Conservation (phyloP, 768 basidiomycete species). For the Paxillus rubicundulus region DNA sequence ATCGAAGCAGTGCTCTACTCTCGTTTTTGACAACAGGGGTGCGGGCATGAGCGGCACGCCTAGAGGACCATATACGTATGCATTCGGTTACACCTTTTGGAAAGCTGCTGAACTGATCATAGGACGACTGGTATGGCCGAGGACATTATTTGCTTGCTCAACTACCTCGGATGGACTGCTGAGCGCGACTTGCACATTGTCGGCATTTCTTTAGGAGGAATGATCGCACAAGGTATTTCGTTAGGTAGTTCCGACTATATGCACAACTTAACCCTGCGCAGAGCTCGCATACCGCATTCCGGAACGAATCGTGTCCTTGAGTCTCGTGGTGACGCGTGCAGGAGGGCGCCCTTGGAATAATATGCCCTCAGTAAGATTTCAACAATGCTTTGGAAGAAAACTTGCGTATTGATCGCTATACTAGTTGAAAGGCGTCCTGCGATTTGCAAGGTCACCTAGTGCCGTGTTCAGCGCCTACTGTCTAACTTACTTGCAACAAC, state of each 20-base stretch:
- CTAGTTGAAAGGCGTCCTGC: constrained; percentile 41
- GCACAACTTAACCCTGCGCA: constrained; percentile 24
- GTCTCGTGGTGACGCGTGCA: constrained; percentile 67
- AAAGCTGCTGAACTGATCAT: neutral
- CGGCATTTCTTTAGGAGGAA: constrained; percentile 76
- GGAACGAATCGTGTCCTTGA: constrained; percentile 62
- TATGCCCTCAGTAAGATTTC: constrained; percentile 54
- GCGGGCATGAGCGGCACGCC: constrained; percentile 75
- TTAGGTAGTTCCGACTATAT: neutral
- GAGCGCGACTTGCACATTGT: constrained; percentile 65
- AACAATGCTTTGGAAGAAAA: neutral
- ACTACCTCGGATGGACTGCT: constrained; percentile 70
- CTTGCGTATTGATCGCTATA: neutral
- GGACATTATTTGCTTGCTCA: constrained; percentile 63
- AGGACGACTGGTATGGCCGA: constrained; percentile 80
- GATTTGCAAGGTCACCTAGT: constrained; percentile 33
- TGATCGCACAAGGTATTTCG: constrained; percentile 71
- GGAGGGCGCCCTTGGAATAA: constrained; percentile 59
- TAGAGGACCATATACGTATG: constrained; percentile 74
- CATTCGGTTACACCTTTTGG: neutral
- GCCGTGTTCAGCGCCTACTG: neutral
- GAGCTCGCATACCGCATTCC: constrained; percentile 70
- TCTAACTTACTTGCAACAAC: constrained; percentile 13
- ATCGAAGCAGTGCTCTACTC: constrained; percentile 51
- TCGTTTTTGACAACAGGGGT: constrained; percentile 85